Base-by-base conservation (phyloP, 2,329 filamentous ascomycete genomes). In the Cercospora brassicicola region DNA sequence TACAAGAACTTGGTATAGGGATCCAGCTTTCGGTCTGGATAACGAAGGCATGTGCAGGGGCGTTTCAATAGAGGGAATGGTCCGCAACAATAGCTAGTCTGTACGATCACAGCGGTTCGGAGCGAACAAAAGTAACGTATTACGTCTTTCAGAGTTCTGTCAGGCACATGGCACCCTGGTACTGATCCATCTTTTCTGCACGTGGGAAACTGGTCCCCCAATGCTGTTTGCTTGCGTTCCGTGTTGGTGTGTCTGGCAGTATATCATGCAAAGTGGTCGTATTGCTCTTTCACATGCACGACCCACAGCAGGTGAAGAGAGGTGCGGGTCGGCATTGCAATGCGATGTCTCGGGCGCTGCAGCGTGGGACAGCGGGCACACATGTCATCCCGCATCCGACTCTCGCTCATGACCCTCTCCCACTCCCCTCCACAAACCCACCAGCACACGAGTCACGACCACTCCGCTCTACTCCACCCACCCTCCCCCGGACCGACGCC, bases 1-100 rank as follows among this genome's bases (percentile, higher is more conserved):
- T 83, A 88, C 74, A 96, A 95, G 86, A 83, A 83, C 45, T 71
- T 79, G 56, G 69, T 70, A 65, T 75, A 73, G 59, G 69, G 39
- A 33, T 28, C 9, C 30, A 11, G 23, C 53, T 18, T 30, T 8
- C 53, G 20, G 30, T 33, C 28, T 26, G 36, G 36, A 28, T 61
- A 45, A 61, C 23, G 59, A 61, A 61, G 59, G 59, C 31, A 45
- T 42, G 31, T n/a, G 39, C 20, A n/a, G 3, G n/a, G 59, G 59
- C 39, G 59, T 39, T 61, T 61, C 30, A 13, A 39, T 61, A 28
- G 59, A 61, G 2, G 39, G 33, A 1, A 26, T 4, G 18, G 36
- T 48, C 18, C 39, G 15, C 13, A 18, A 61, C 59, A 61, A 36
- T 57, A 57, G 53, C 53, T 57, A 57, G 53, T n/a, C 13, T 57